Base-by-base conservation (phyloP, 306 rosid species). In the Fragaria ananassa region DNA sequence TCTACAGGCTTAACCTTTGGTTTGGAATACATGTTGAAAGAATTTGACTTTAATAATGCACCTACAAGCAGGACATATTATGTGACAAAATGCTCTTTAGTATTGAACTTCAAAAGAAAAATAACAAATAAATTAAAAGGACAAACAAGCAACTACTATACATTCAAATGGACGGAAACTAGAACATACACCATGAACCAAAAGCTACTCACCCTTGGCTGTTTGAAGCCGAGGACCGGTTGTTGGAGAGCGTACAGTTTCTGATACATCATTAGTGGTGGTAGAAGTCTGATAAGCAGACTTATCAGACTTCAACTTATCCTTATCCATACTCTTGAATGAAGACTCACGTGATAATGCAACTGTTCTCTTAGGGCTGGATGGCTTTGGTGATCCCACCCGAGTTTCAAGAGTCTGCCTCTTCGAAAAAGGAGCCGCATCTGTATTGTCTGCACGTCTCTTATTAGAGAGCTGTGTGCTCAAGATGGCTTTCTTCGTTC, bases 331-430 rank as follows among this genome's bases (percentile, higher is more conserved):
- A 76, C 76, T 88, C 79, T 87, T 93, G 71, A 82, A 85, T 42
- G 94, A 88, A 72, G 93, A 81, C 60, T 93, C 98, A 0, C 89
- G 89, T 46, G 90, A 83, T 71, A 84, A 60, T 75, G 88, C 78
- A 84, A 70, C 79, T 73, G 58, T 51, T 85, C 61, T 88, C 81
- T 65, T 83, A 6, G 93, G 89, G 76, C 92, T 88, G 78, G 93
- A 87, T 27, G 88, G 72, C 86, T 82, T 93, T 15, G 97, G 95
- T 60, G 93, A 88, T 76, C 87, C 88, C 66, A 75, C 76, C 72
- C 83, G 80, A 45, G 79, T 78, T 81, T 90, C 98, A 70, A 87
- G 83, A 75, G 88, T 88, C 90, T 84, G 89, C 87, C 89, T 90
- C 79, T 90, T 93, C 12, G 83, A 72, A 74, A 83, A 78, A 76